phyloP scores from a whole-genome alignment of 2,329 filamentous ascomycete species.

The Curvularia sp. region DNA sequence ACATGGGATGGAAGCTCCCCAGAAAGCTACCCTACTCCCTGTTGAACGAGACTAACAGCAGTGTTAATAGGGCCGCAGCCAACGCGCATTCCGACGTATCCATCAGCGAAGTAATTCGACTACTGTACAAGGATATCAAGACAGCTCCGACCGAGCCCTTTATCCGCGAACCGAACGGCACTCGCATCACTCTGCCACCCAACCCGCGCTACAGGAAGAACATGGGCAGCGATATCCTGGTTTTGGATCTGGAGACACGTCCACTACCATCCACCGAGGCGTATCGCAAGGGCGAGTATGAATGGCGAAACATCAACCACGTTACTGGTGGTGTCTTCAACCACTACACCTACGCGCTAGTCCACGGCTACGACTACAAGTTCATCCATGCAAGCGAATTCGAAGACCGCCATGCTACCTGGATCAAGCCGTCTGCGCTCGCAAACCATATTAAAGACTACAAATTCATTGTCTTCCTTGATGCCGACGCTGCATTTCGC shows the following conservation, averaged over 20 bases:
- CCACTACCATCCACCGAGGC: conserved; percentile 42
- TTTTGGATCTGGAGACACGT: conserved; percentile 49
- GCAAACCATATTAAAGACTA: conserved; percentile 49
- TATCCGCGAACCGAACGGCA: conserved; percentile 44
- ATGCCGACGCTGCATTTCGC: conserved; percentile 58
- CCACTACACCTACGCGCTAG: conserved; percentile 51
- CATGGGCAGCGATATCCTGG: conserved; percentile 46
- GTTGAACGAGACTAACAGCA: conserved; percentile 22
- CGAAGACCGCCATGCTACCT: conserved; percentile 54
- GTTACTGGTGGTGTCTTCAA: conserved; percentile 49
- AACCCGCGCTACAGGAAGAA: conserved; percentile 44
- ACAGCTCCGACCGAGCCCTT: conserved; percentile 36
- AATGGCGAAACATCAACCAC: conserved; percentile 49
- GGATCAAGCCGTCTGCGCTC: conserved; percentile 56
- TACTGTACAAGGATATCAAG: conserved; percentile 44
- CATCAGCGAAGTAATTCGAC: conserved; percentile 43
- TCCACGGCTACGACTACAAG: conserved; percentile 61
- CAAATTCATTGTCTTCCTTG: conserved; percentile 59
- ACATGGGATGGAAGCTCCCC: neutral
- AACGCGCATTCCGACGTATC: conserved; percentile 32
- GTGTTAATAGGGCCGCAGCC: conserved; percentile 30
- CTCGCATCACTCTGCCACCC: conserved; percentile 38
- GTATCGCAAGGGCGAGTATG: conserved; percentile 42
- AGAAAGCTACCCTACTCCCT: conserved; percentile 1
- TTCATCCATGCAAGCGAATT: conserved; percentile 54